These are phyloP conservation scores for Harringtonia aguacate DNA, from an alignment of 2,329 filamentous ascomycete genomes.

Conservation along the genomic window DNA sequence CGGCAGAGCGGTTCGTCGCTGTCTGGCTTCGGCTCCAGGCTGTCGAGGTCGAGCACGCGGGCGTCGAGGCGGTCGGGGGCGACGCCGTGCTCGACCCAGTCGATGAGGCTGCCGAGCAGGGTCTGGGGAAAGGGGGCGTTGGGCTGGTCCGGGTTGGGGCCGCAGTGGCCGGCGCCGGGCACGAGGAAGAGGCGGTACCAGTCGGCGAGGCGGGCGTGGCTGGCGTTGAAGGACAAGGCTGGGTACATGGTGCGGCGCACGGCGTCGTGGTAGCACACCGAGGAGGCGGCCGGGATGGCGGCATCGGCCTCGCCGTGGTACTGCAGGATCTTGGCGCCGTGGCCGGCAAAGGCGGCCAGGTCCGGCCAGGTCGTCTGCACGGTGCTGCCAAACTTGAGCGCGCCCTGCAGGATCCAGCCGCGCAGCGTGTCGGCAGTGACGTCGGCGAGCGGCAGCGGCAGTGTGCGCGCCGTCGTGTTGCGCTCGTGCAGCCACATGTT, in stretches of 20 bases:
- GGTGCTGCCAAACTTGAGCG: slow-evolving; percentile 34
- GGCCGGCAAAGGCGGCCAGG: slow-evolving; percentile 28
- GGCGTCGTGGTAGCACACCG: slow-evolving; percentile 27
- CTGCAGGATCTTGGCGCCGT: slow-evolving; percentile 39
- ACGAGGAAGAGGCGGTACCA: slow-evolving; percentile 21
- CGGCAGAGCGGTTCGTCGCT: slow-evolving; percentile 23
- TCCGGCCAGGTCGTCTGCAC: slow-evolving; percentile 34
- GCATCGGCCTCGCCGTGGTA: slow-evolving; percentile 42
- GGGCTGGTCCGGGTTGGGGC: slow-evolving; percentile 26
- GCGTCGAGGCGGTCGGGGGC: slow-evolving; percentile 30
- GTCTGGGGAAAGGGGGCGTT: slow-evolving; percentile 26
- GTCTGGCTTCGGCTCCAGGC: not conserved
- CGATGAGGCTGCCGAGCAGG: slow-evolving; percentile 13
- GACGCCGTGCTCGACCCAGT: slow-evolving; percentile 40
- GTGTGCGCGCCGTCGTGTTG: not conserved
- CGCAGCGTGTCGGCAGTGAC: slow-evolving; percentile 41
- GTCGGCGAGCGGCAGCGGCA: slow-evolving; percentile 22
- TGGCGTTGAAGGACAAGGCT: slow-evolving; percentile 5
- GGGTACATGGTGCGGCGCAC: slow-evolving; percentile 34
- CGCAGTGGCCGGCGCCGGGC: slow-evolving; percentile 41
- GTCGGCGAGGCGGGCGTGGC: slow-evolving; percentile 29
- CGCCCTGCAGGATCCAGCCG: slow-evolving; percentile 36
- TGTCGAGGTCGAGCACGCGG: not conserved
- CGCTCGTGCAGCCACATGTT: slow-evolving; percentile 18
- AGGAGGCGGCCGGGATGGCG: slow-evolving; percentile 34